Evolutionary conservation across 768 basidiomycete genomes (phyloP).

Genomic region (Rhodotorula sphaerocarpa): DNA sequence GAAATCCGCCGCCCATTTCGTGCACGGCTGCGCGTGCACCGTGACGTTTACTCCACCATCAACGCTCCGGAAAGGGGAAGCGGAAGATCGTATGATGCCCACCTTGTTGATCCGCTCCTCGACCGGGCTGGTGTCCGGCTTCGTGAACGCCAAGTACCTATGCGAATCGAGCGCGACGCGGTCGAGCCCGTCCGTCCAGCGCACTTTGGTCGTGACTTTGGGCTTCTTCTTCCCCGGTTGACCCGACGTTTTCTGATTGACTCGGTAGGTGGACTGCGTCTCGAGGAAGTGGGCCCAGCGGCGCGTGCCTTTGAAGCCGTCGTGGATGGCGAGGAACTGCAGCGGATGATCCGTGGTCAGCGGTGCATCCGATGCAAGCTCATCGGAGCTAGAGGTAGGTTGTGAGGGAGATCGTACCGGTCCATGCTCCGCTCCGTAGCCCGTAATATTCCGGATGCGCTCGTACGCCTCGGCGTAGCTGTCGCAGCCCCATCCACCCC

Average conservation of each 20-base stretch:
- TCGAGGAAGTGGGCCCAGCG: constrained; percentile 66
- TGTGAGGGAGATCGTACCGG: neutral
- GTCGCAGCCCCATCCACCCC: no score
- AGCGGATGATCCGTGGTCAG: no score
- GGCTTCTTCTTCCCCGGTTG: neutral
- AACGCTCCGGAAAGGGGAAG: neutral
- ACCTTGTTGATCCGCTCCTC: constrained; percentile 25
- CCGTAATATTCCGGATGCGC: constrained; percentile 57
- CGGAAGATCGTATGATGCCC: constrained; percentile 51
- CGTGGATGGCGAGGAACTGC: constrained; percentile 68
- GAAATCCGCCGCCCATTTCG: constrained; percentile 58
- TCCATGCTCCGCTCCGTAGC: constrained; percentile 29
- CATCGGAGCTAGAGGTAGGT: no score
- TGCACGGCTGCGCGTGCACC: constrained; percentile 51
- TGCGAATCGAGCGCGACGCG: constrained; percentile 74
- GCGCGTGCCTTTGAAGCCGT: constrained; percentile 64
- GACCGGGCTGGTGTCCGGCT: constrained; percentile 26
- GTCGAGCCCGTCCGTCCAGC: constrained; percentile 55
- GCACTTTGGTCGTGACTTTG: neutral
- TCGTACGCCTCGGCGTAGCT: constrained; percentile 75
- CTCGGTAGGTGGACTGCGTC: neutral
- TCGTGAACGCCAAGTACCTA: constrained; percentile 37
- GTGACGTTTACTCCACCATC: neutral
- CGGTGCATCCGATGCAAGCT: no score
- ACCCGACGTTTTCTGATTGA: neutral